phyloP scores from a whole-genome alignment of 257 asterid genomes.

The Solanum pimpinellifolium region DNA sequence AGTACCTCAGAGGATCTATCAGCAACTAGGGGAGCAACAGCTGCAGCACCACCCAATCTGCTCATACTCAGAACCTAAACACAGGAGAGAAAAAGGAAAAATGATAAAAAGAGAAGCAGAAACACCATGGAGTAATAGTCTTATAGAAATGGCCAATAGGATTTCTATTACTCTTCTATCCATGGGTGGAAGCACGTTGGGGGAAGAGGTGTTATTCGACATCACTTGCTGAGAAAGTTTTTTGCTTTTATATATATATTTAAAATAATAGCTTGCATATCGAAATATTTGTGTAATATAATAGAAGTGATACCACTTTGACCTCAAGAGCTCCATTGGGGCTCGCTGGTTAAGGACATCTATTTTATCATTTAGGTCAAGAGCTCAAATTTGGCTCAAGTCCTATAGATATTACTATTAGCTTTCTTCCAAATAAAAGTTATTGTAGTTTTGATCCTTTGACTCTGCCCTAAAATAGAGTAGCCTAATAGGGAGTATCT shows the following conservation, averaged over 20 bases:
- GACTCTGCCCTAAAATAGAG: not conserved
- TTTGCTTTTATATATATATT: too few species aligned
- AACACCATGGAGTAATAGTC: not conserved
- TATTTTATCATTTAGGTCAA: not conserved
- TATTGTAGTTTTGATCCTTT: not conserved
- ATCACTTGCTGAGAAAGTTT: too few species aligned
- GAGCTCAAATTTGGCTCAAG: not conserved
- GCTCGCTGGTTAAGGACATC: not conserved
- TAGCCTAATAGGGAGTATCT: not conserved
- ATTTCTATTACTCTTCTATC: not conserved
- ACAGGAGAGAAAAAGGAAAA: not conserved
- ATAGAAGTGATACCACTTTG: not conserved
- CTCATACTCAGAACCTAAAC: slow-evolving; percentile 86
- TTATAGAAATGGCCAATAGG: not conserved
- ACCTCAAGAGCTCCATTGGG: not conserved
- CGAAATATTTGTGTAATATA: not conserved
- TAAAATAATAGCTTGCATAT: not conserved
- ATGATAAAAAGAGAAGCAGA: not conserved
- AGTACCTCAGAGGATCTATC: slow-evolving; percentile 68
- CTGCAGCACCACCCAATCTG: slow-evolving; percentile 87
- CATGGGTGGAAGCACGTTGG: not conserved
- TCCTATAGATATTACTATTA: not conserved
- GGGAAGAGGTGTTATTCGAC: too few species aligned
- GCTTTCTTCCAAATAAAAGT: not conserved
- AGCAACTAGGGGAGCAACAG: slow-evolving; percentile 62